Percentiles rank a stretch among this genome's conserved stretches.
These are phyloP conservation scores for Chlamydomonas sphaeroides DNA, from an alignment of 139 green algal genomes.

Conservation along the genomic window DNA sequence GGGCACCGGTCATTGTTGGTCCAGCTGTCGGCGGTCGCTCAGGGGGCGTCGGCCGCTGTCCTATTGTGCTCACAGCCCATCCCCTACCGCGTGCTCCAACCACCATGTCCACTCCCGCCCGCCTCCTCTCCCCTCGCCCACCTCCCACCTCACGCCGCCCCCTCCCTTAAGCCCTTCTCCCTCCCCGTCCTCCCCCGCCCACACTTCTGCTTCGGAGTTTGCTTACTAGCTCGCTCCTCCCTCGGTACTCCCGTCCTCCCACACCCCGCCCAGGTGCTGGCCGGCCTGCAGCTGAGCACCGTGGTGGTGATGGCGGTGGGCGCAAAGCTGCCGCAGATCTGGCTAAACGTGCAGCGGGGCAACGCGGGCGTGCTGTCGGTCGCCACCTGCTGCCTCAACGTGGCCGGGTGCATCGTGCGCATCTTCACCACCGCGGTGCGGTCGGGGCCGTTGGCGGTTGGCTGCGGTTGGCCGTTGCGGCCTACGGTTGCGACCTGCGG, in stretches of 20 bases:
- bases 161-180: not conserved
- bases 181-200: not conserved
- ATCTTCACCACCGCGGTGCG: slow-evolving; percentile 81
- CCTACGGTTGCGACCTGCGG: too few species aligned
- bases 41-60: too few species aligned
- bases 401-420: slow-evolving; percentile 73
- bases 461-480: too few species aligned
- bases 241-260: too few species aligned
- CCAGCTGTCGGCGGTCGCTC: too few species aligned
- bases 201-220: not conserved
- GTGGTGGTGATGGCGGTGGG: slow-evolving; percentile 63
- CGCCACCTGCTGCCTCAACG: slow-evolving; percentile 72
- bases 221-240: too few species aligned
- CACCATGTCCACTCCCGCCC: too few species aligned
- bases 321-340: slow-evolving; percentile 78
- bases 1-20: too few species aligned
- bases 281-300: slow-evolving; percentile 67
- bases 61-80: too few species aligned
- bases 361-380: slow-evolving; percentile 80
- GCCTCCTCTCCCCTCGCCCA: too few species aligned
- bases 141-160: not conserved
- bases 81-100: too few species aligned
- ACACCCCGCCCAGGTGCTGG: slow-evolving; percentile 16
- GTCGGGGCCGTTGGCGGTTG: too few species aligned
- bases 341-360: slow-evolving; percentile 76